phyloP scores from a whole-genome alignment of 2,329 filamentous ascomycete species.

The Calonectria pauciramosa region DNA sequence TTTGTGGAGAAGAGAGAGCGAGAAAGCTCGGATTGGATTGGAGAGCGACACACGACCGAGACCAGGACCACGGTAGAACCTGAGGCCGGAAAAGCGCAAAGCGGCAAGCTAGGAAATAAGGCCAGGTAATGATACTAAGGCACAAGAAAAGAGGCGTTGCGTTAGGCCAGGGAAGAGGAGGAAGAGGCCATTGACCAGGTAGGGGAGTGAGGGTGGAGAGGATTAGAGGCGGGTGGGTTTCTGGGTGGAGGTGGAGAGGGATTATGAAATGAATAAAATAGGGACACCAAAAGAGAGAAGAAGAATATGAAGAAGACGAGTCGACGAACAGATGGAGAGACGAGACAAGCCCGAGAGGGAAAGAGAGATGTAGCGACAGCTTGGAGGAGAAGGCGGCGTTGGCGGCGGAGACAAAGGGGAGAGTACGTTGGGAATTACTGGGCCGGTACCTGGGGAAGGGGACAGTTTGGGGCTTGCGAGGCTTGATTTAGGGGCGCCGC shows the following conservation, averaged over 20 bases:
- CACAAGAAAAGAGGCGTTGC: conserved; percentile 52
- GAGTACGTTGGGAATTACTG: conserved; percentile 20
- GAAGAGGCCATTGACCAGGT: conserved; percentile 47
- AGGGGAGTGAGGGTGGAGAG: conserved; percentile 46
- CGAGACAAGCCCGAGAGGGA: background rate
- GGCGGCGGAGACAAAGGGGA: conserved; percentile 10
- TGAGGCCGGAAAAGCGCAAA: conserved; percentile 44
- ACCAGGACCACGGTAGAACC: conserved; percentile 41
- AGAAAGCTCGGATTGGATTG: conserved; percentile 37
- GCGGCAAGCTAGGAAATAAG: conserved; percentile 41
- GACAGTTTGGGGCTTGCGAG: conserved; percentile 4
- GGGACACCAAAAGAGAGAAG: conserved; percentile 15
- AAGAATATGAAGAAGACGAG: conserved; percentile 20
- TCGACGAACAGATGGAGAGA: conserved; percentile 21
- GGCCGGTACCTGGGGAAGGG: conserved; percentile 5
- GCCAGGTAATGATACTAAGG: conserved; percentile 42
- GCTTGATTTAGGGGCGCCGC: background rate
- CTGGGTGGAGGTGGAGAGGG: conserved; percentile 42
- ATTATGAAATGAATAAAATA: conserved; percentile 42
- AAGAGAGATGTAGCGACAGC: background rate
- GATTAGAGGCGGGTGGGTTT: conserved; percentile 37
- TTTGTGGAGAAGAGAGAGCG: conserved; percentile 42
- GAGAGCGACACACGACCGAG: conserved; percentile 33
- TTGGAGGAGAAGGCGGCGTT: background rate
- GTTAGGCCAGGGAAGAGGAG: conserved; percentile 50